Base-by-base conservation (phyloP, 1,139 yeast genomes). In the Taphrina betulina region DNA sequence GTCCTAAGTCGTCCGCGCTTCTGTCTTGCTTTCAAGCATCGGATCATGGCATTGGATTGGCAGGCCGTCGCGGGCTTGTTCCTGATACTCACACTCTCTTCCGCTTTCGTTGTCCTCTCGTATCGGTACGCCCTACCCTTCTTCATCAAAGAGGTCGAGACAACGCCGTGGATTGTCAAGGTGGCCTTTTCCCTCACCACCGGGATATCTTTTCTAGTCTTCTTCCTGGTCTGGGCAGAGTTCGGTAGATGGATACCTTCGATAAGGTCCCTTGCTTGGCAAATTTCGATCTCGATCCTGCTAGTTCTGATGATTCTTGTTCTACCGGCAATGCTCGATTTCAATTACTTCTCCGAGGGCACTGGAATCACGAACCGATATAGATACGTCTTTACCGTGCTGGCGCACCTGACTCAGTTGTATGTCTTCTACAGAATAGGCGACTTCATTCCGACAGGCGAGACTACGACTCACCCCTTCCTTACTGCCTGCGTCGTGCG, bases 401-500 rank as follows among this genome's bases (percentile, higher is more conserved):
- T 61, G 5, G 29, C 62, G 1, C 70, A 65, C 50, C 53, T 57
- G 8, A 60, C 62, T 5, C 72, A 72, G 66, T 59, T 72, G 40
- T 53, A 64, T 16, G 58, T 63, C 31, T 69, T 72, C 59, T 63
- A 65, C 59, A 60, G 62, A 43, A 60, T 69, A 26, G 73, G 73
- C 22, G 57, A 61, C 42, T 65, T 60, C 51, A 63, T 72, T 20
- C 75, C 75, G 4, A 14, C 14, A 7, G 38, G 33, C 10, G 38
- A n/a, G 14, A 28, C 44, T 3, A n/a, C 42, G 53, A 60, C 61
- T 40, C 52, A 48, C 45, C 50, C 63, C 4, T 59, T 67, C 48
- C 61, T 65, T 19, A 71, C 67, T 46, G 70, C 68, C 50, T 62
- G 70, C 20, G 74, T 82, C 34, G 81, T 83, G 53, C 79, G 84